A percentile compares a stretch with the other conserved stretches of the same genome.
Evolutionary conservation across 495 filamentous ascomycete genomes (phyloP).

Genomic region (Clohesyomyces aquaticus): DNA sequence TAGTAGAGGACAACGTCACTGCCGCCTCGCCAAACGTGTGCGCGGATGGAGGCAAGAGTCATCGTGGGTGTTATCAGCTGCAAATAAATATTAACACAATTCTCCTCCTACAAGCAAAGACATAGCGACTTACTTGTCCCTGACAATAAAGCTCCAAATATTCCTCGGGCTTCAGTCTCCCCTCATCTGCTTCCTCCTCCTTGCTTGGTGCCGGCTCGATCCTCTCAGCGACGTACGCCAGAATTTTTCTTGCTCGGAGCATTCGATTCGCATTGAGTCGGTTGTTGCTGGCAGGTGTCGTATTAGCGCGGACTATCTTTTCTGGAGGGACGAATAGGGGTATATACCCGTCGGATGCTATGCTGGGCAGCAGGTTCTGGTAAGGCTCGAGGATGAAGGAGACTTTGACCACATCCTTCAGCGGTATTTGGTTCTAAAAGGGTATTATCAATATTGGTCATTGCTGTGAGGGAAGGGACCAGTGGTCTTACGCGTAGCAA

Average conservation of each 20-base stretch:
- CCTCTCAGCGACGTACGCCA: constrained; percentile 86
- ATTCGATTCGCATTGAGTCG: constrained; percentile 95
- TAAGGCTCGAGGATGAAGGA: constrained; percentile 88
- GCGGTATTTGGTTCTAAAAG: constrained; percentile 72
- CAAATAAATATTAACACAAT: not conserved
- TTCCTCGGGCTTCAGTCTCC: constrained; percentile 78
- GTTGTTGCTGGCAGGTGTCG: constrained; percentile 62
- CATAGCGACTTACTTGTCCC: constrained; percentile 68
- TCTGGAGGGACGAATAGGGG: constrained; percentile 30
- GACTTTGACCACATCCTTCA: constrained; percentile 92
- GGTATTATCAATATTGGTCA: not conserved
- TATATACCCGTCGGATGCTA: constrained; percentile 47
- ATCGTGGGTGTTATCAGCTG: constrained; percentile 65
- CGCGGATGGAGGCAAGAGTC: constrained; percentile 87
- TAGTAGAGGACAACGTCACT: constrained; percentile 90
- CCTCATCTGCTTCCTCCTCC: constrained; percentile 57
- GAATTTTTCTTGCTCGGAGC: constrained; percentile 93
- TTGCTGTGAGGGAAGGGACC: not conserved
- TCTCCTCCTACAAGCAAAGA: too few species aligned
- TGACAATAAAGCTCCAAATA: constrained; percentile 94
- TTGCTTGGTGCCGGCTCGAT: constrained; percentile 67
- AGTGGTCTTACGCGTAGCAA: constrained; percentile 64
- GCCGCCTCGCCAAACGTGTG: constrained; percentile 89
- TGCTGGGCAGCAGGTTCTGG: constrained; percentile 68
- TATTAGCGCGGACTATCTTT: constrained; percentile 36